Percentiles rank a stretch among this genome's conserved stretches.
Evolutionary conservation across 768 basidiomycete species (phyloP).

Genomic region (Lactarius sanguifluus): DNA sequence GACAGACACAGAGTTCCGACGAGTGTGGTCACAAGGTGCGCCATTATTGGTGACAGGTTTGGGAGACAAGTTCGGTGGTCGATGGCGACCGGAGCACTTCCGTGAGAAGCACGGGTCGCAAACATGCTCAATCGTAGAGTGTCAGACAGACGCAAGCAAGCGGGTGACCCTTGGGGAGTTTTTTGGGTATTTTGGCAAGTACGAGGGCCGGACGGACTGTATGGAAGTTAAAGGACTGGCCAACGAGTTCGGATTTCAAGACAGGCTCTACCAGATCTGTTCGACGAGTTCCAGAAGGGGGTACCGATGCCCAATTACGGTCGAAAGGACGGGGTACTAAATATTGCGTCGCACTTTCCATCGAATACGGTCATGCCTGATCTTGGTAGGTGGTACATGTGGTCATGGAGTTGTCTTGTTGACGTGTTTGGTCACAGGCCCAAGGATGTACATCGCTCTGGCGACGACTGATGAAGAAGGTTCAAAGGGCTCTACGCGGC

Average conservation of each 20-base stretch:
- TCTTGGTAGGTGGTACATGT: constrained; percentile 51
- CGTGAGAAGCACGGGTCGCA: constrained; percentile 62
- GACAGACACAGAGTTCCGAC: constrained; percentile 58
- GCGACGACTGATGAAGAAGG: constrained; percentile 58
- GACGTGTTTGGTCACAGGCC: constrained; percentile 17
- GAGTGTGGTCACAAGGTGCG: constrained; percentile 70
- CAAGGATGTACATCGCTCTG: constrained; percentile 76
- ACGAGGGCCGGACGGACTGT: constrained; percentile 54
- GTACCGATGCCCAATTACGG: constrained; percentile 90
- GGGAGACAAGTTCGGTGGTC: constrained; percentile 56
- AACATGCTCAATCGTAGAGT: constrained; percentile 74
- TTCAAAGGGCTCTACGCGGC: constrained; percentile 74
- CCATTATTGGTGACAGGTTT: constrained; percentile 78
- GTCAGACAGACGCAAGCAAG: constrained; percentile 67
- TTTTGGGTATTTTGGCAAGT: constrained; percentile 74
- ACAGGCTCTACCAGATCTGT: constrained; percentile 80
- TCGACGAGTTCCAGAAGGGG: constrained; percentile 76
- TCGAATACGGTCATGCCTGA: constrained; percentile 76
- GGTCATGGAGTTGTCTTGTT: not conserved
- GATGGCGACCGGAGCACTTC: constrained; percentile 87
- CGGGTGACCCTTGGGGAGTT: constrained; percentile 72
- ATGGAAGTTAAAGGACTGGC: constrained; percentile 94
- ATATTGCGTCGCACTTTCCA: constrained; percentile 89
- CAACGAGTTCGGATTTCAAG: constrained; percentile 82
- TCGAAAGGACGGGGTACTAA: constrained; percentile 84